Conservation (phyloP, 2,329 filamentous ascomycete genomes). For the Aspergillus sp. region DNA sequence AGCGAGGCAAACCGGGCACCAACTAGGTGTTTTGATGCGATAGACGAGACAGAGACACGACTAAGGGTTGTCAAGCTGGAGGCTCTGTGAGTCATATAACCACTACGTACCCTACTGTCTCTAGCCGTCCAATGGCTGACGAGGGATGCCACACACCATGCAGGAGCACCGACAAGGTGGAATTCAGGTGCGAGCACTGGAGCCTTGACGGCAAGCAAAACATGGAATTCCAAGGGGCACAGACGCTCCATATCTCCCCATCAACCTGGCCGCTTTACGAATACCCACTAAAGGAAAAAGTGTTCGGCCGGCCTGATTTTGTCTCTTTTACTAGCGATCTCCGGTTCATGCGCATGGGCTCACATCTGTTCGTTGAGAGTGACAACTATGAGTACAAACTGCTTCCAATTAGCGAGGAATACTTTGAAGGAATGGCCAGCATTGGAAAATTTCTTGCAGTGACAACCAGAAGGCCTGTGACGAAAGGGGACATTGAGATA, state of each 20-base stretch:
- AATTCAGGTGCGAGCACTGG: no score
- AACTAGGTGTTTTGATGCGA: not conserved
- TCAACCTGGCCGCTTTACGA: not conserved
- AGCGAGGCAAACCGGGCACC: not conserved
- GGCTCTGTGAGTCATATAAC: no score
- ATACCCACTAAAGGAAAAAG: not conserved
- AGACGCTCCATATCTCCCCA: not conserved
- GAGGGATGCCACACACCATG: no score
- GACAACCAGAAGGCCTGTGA: no score
- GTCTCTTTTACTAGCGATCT: not conserved
- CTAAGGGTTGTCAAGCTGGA: no score
- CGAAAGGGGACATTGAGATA: no score
- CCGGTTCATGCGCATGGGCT: conserved; percentile 2
- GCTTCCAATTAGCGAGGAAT: not conserved
- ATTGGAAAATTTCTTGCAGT: not conserved
- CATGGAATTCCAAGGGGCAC: not conserved
- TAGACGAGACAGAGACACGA: no score
- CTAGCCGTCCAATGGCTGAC: no score
- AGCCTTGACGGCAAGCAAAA: not conserved
- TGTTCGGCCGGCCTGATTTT: no score
- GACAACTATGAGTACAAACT: not conserved
- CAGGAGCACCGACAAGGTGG: no score
- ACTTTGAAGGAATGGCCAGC: not conserved
- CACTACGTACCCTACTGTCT: no score
- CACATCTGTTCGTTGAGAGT: not conserved